Evolutionary conservation across 1,284 basidiomycete species (phyloP).

Genomic region (Tausonia pullulans): DNA sequence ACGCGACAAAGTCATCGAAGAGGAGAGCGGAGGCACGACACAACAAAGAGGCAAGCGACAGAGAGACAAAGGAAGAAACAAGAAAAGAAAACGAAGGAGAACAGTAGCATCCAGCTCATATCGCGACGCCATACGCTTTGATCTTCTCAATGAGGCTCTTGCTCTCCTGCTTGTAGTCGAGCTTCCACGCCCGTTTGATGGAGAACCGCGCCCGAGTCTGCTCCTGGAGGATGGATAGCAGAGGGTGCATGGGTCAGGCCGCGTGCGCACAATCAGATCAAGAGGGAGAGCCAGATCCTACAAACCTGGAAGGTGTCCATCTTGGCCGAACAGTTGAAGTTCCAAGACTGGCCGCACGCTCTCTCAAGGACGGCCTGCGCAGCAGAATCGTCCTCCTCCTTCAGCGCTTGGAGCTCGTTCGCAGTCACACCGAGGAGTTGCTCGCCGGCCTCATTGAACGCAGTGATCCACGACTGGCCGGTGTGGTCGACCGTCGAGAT

Average conservation of each 20-base stretch:
- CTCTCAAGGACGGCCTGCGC: conserved; percentile 54
- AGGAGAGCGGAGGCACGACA: not conserved
- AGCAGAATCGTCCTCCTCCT: conserved; percentile 53
- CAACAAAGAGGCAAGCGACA: not conserved
- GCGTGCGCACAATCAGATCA: not conserved
- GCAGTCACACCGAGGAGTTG: conserved; percentile 68
- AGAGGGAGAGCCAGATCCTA: conserved; percentile 12
- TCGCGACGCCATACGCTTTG: conserved; percentile 23
- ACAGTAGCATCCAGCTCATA: not conserved
- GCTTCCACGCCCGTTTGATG: conserved; percentile 51
- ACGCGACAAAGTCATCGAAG: not conserved
- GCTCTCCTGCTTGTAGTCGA: conserved; percentile 64
- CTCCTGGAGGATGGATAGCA: conserved; percentile 42
- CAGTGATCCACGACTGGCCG: conserved; percentile 82
- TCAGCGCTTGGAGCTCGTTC: conserved; percentile 63
- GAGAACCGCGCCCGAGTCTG: conserved; percentile 68
- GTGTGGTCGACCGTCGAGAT: conserved; percentile 84
- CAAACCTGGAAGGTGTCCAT: conserved; percentile 74
- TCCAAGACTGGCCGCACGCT: conserved; percentile 59
- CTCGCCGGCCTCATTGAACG: conserved; percentile 87
- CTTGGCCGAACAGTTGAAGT: conserved; percentile 79
- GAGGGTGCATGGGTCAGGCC: conserved; percentile 3
- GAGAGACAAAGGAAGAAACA: not conserved
- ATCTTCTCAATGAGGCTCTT: conserved; percentile 46
- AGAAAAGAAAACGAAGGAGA: not conserved